Evolutionary conservation across 2,329 filamentous ascomycete species (phyloP), one percentile per base, ranked within the genome.

Genomic region (Ophiostoma sp.): DNA sequence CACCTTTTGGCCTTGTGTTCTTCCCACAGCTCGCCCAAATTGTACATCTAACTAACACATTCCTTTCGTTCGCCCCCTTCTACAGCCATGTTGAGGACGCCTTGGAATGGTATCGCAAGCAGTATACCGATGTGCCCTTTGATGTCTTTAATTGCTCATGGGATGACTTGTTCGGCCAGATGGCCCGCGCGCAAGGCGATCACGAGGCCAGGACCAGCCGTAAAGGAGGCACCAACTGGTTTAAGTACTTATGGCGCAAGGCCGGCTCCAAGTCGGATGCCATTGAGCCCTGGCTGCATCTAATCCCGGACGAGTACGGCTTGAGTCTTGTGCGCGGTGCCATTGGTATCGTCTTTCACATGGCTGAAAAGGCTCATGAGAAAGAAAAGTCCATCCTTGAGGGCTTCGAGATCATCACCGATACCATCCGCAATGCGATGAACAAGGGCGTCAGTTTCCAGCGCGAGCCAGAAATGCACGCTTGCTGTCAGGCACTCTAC

Each of bases 231-330:
- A 39, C 3, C n/a, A 66, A 59, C 19, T 39, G 42, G 33, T 72
- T 72, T 66, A 69, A 69, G 48, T 70, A 74, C 11, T 45, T 72
- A 12, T 74, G 73, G 73, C 59, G 57, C 25, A 74, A 74, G 28
- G 70, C 73, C 15, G 73, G 73, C 19, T 36, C 52, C 25, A 42
- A 72, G n/a, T 28, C 36, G 1, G 70, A 72, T 15, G 70, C 70
- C 28, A 68, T 72, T 9, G 33, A 72, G 66, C 73, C 73, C 2
- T 74, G 73, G 73, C 66, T 74, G 15, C 57, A 68, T 0, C 64
- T 74, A 3, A 72, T 74, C 9, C 73, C 73, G n/a, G 73, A 72
- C 42, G 64, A 72, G n/a, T 72, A 72, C 36, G 73, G 73, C 2
- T 25, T 74, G 22, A 70, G 70, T 0, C 22, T 74, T 25, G 70